Evolutionary conservation across 2,329 filamentous ascomycete species (phyloP), one percentile per base, ranked within the genome.

Genomic region (Fusarium vanettenii): DNA sequence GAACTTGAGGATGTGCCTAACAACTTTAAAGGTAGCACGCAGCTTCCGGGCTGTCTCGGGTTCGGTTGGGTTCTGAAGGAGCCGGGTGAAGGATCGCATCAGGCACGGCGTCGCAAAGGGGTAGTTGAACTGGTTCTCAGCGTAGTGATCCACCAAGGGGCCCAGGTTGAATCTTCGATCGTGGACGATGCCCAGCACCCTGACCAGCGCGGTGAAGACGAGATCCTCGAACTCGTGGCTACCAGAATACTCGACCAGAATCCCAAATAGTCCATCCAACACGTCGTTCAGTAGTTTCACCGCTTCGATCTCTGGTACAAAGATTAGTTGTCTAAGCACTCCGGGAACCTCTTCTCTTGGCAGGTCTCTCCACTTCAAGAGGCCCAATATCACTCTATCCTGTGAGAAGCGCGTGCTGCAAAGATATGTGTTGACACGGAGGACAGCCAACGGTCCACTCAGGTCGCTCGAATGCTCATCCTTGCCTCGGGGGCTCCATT

Each of bases 321-420:
- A 98, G 22, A 95, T 92, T 59, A 98, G 90, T 75, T 95, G 92
- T 80, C 93, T 93, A 48, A 99, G 85, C 1, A 97, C 86, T 27
- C 91, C 88, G 1, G 94, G 87, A 2, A 98, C 87, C 39, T 95
- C 91, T 31, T 92, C 91, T 55, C 92, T 89, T 0, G 92, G 87
- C 45, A 92, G 88, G 14, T 96, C 93, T 79, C 91, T 94, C 97
- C 97, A 98, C 77, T 92, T 94, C 37, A 98, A 84, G 29, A 99
- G 86, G 18, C 94, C 93, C 20, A 98, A 86, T 13, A 99, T 89
- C 18, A 93, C 91, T 66, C 95, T 93, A 80, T 99, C 95, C 81
- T 99, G 97, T 0, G 96, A 98, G 80, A 97, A 97, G 69, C 92
- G 91, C 0, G 97, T 99, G 84, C 97, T 98, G 87, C 95, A 98